Evolutionary conservation across 352 stramenopile species (phyloP), one percentile per base, ranked within the genome.

Genomic region (Phytophthora cactorum): DNA sequence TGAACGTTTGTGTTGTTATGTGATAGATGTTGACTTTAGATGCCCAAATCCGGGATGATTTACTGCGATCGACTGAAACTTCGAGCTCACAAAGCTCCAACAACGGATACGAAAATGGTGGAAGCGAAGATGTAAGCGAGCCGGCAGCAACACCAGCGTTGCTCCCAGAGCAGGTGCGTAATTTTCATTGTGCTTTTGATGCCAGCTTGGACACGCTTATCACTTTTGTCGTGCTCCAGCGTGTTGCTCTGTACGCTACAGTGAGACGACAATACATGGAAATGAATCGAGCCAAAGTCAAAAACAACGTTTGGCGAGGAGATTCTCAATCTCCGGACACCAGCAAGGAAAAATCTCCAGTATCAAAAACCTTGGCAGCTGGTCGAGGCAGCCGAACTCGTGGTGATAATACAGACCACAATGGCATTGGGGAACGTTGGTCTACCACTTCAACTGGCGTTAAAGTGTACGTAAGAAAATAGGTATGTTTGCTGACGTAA

Each of bases 181-280:
- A 7, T 15, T 25, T 2, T 62, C 36, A 25, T 27, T 2, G 38
- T 4, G 1, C 6, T 43, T 27, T 29, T 54, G 36, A 28, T 57
- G 34, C 17, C 12, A 58, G 4, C 6, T 47, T 47, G 14, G 17
- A 17, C 49, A 45, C 17, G 12, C 62, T 52, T 41, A 54, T 49
- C 17, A 9, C 28, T 60, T 27, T 63, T 8, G 10, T 28, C 4
- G 9, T 72, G 10, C 17, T 43, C 32, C 45, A 89, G 84, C 84
- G 81, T 17, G 56, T 76, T 10, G 66, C 75, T 29, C 34, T 92
- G 27, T 89, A 84, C 49, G 72, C 78, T 3, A 74, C 70, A 11
- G 84, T 90, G 22, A 74, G 81, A 7, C 80, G 78, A 4, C 70
- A 77, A 25, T 92, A 85, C 67, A 92, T 92, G 84, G 74, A 82